phyloP scores from a whole-genome alignment of 129 eudicot genomes.

The Sambucus nigra region DNA sequence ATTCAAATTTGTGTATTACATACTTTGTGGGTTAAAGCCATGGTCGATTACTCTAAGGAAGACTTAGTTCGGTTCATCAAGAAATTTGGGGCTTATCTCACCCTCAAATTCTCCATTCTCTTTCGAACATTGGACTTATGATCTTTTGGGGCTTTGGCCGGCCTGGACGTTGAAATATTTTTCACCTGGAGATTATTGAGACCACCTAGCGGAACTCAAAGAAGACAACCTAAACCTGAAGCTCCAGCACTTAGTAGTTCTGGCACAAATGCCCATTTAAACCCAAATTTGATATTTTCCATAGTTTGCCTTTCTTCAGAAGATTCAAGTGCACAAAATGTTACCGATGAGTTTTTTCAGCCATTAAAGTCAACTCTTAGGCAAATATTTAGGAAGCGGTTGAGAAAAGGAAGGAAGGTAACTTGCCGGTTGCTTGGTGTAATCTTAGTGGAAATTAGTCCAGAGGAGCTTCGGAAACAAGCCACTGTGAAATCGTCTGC shows the following conservation, averaged over 20 bases:
- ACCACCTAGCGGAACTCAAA: constrained; percentile 58
- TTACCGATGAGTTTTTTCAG: constrained; percentile 77
- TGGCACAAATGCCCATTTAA: constrained; percentile 32
- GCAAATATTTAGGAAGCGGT: constrained; percentile 80
- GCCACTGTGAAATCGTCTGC: constrained; percentile 48
- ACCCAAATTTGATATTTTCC: constrained; percentile 26
- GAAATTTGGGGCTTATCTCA: constrained; percentile 53
- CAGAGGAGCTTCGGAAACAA: constrained; percentile 57
- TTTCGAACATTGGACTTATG: constrained; percentile 53
- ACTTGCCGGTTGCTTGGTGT: constrained; percentile 57
- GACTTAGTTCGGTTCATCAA: constrained; percentile 52
- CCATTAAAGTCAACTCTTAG: constrained; percentile 83
- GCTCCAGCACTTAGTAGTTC: constrained; percentile 53
- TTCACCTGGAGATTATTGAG: constrained; percentile 72
- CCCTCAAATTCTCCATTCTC: constrained; percentile 49
- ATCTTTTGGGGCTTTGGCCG: constrained; percentile 76
- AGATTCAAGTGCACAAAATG: constrained; percentile 60
- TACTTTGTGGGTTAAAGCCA: too few relatives aligned
- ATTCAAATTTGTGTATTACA: too few relatives aligned
- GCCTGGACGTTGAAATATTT: constrained; percentile 68
- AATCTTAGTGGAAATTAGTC: constrained; percentile 43
- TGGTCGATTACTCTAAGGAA: constrained; percentile 78
- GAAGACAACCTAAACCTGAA: constrained; percentile 70
- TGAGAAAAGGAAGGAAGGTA: constrained; percentile 88
- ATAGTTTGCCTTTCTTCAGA: constrained; percentile 41